phyloP scores from a whole-genome alignment of 2,329 filamentous ascomycete genomes.

The Monilinia aucupariae region DNA sequence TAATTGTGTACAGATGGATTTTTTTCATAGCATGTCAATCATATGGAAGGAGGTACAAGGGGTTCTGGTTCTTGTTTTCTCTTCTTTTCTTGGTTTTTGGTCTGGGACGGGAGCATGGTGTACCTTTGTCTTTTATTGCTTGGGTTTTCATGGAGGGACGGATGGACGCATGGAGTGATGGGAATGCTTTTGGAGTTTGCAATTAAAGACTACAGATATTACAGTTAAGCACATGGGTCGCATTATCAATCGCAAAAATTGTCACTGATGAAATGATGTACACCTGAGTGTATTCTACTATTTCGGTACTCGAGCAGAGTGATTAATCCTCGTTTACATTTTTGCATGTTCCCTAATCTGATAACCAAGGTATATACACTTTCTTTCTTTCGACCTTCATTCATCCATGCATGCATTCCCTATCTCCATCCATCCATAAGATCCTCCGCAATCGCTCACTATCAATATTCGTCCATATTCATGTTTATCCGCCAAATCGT shows the following conservation, averaged over 20 bases:
- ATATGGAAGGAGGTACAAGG: background rate
- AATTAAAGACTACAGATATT: background rate
- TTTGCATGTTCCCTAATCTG: background rate
- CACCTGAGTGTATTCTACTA: no score
- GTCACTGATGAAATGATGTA: no score
- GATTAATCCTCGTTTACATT: background rate
- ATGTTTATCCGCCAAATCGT: background rate
- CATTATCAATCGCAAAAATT: background rate
- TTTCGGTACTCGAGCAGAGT: no score
- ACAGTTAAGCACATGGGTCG: background rate
- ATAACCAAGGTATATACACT: background rate
- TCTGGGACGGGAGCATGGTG: background rate
- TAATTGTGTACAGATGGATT: background rate
- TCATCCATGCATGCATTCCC: background rate
- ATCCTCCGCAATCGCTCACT: background rate
- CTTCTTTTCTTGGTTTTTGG: no score
- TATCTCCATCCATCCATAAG: background rate
- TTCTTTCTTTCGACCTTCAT: background rate
- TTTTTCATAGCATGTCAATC: background rate
- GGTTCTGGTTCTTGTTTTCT: background rate
- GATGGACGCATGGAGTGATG: background rate
- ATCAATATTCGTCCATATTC: slow-evolving; percentile 4
- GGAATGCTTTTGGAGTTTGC: background rate
- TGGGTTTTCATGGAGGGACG: background rate
- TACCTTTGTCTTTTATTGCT: background rate